Base-by-base conservation (phyloP, 441 rosid genomes). In the Hura crepitans region DNA sequence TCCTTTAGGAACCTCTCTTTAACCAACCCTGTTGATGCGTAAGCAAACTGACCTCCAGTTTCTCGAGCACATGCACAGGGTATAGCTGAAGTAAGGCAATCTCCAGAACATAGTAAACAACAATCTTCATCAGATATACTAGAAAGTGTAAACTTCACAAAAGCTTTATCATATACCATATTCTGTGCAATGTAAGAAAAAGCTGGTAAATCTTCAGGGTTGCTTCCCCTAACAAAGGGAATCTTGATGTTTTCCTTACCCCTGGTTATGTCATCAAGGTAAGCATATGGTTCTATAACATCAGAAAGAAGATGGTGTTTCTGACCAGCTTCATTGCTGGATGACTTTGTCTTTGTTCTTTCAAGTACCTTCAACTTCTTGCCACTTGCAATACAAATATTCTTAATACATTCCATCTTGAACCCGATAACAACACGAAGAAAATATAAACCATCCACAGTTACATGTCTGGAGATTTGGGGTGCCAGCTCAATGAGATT, bases 21-120 rank as follows among this genome's bases (percentile, higher is more conserved):
- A 1, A 66, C 5, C 51, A 66, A 50, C n/a, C 76, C 76, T 11
- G 6, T 58, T 42, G 43, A 43, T 1, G 72, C 25, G 56, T 73
- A 73, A 13, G 62, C 68, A 66, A 73, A 73, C 47, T 65, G 65
- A 4, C 67, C 47, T 12, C 45, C 72, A 50, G 72, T 66, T 60
- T 67, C 17, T 7, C 13, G 18, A 50, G 76, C 67, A 67, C 72
- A 73, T 14, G 22, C 54, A 67, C 76, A 73, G 12, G 72, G 72
- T 22, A 53, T 59, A 14, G 31, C 10, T 2, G 59, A 66, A 18
- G n/a, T 22, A 14, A 73, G 23, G 27, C 76, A 73, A 51, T 67
- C 67, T 23, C 20, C 50, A 17, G 20, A 20, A 23, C 76, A 73
- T 13, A 17, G 27, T 20, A 30, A 50, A 30, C 76, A 73, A 39